Percentiles rank a stretch among this genome's conserved stretches.
Evolutionary conservation across 192 early-diverging fungal genomes (phyloP).

Genomic region (Funneliformis mosseae): DNA sequence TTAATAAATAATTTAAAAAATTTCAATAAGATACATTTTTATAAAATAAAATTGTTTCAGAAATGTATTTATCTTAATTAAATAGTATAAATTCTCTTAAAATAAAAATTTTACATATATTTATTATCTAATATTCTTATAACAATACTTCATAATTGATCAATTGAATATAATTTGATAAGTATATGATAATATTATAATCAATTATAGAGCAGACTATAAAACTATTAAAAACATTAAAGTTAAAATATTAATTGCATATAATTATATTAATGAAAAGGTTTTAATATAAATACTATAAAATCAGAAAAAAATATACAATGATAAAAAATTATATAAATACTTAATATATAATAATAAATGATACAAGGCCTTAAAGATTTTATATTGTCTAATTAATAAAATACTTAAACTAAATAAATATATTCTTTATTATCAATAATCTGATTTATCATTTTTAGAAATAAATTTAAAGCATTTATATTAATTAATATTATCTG

Average conservation of each 20-base stretch:
- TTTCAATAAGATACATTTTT: background rate
- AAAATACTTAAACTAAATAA: background rate
- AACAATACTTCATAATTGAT: background rate
- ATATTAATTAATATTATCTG: background rate
- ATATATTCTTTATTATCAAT: background rate
- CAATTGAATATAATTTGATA: background rate
- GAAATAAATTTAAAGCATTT: background rate
- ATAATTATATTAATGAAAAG: background rate
- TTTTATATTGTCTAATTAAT: background rate
- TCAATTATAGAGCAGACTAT: background rate
- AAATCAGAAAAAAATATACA: background rate
- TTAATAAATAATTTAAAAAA: background rate
- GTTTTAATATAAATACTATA: background rate
- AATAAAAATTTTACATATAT: background rate
- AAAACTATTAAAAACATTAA: background rate
- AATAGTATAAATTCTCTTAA: background rate
- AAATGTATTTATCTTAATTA: background rate
- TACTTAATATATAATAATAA: background rate
- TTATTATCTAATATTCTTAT: background rate
- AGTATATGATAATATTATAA: background rate
- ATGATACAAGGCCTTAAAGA: background rate
- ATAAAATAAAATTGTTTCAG: background rate
- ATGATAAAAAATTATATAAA: background rate
- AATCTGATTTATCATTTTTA: background rate
- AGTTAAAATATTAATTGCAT: background rate